These are phyloP conservation scores for Artomyces pyxidatus DNA, from an alignment of 768 basidiomycete genomes.

Conservation along the genomic window DNA sequence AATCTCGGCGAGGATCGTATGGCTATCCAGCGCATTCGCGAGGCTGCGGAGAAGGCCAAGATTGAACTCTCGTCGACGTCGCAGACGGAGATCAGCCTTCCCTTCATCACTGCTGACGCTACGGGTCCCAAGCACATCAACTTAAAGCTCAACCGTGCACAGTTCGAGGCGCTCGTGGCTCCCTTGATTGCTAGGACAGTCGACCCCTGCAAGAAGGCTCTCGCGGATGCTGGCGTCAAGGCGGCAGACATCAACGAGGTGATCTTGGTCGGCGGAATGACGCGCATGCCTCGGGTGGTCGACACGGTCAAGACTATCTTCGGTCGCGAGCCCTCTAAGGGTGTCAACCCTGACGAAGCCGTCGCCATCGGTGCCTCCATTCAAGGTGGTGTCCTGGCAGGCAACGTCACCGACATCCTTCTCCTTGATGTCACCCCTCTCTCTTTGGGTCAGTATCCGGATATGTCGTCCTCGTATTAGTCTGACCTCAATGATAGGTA, in stretches of 20 bases:
- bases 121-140: slow-evolving; percentile 98
- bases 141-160: slow-evolving; percentile 75
- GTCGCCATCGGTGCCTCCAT: slow-evolving; percentile 98
- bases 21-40: slow-evolving; percentile 98
- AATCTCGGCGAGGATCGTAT: slow-evolving; percentile 82
- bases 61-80: slow-evolving; percentile 92
- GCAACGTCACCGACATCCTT: slow-evolving; percentile 92
- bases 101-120: slow-evolving; percentile 96
- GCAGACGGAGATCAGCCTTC: slow-evolving; percentile 95
- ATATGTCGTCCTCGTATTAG: background rate
- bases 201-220: slow-evolving; percentile 96
- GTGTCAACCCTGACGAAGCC: slow-evolving; percentile 99
- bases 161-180: slow-evolving; percentile 82
- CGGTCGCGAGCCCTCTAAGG: slow-evolving; percentile 95
- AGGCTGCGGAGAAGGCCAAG: slow-evolving; percentile 99
- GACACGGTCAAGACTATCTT: slow-evolving; percentile 94
- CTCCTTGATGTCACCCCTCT: slow-evolving; percentile 94
- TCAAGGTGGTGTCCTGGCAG: slow-evolving; percentile 95
- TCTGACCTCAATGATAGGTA: slow-evolving; percentile 40
- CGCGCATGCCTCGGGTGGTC: slow-evolving; percentile 91
- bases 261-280: slow-evolving; percentile 98
- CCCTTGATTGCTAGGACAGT: slow-evolving; percentile 82
- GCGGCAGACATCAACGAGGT: slow-evolving; percentile 91
- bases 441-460: slow-evolving; percentile 66
- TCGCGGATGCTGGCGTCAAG: slow-evolving; percentile 90